A percentile compares a stretch with the other conserved stretches of the same genome.
These are phyloP conservation scores for Teunomyces panamensis DNA, from an alignment of 805 yeast species.

Conservation along the genomic window DNA sequence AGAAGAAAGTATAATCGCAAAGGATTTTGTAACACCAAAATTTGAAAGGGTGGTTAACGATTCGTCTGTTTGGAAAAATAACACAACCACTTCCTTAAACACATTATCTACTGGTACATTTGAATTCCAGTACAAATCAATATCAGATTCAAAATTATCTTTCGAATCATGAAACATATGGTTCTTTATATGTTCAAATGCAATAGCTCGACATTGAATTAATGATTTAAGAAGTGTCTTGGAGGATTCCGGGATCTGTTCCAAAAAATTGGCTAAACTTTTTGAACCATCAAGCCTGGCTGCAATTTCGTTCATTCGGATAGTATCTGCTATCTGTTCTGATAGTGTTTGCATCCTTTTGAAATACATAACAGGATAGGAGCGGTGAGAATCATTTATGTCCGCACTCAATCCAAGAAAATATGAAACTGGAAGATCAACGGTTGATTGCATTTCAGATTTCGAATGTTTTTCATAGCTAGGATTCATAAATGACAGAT, in stretches of 20 bases:
- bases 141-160: constrained; percentile 12
- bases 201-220: constrained; percentile 34
- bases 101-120: constrained; percentile 24
- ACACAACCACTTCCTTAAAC: constrained; percentile 36
- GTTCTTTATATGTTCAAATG: constrained; percentile 6
- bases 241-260: constrained; percentile 24
- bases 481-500: constrained; percentile 9
- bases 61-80: constrained; percentile 46
- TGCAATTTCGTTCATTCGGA: constrained; percentile 58
- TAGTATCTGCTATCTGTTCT: constrained; percentile 42
- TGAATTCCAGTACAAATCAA: constrained; percentile 25
- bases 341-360: constrained; percentile 11
- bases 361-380: no score
- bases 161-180: constrained; percentile 8
- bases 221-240: constrained; percentile 38
- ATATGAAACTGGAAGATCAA: not conserved
- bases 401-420: not conserved
- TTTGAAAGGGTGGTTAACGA: constrained; percentile 36
- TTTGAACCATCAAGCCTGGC: constrained; percentile 46
- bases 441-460: not conserved
- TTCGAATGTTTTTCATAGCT: constrained; percentile 7
- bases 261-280: constrained; percentile 22
- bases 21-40: constrained; percentile 27
- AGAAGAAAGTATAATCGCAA: constrained; percentile 23
- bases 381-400: not conserved